These are phyloP conservation scores for Berkeleyomyces basicola DNA, from an alignment of 2,329 filamentous ascomycete genomes.

Conservation along the genomic window DNA sequence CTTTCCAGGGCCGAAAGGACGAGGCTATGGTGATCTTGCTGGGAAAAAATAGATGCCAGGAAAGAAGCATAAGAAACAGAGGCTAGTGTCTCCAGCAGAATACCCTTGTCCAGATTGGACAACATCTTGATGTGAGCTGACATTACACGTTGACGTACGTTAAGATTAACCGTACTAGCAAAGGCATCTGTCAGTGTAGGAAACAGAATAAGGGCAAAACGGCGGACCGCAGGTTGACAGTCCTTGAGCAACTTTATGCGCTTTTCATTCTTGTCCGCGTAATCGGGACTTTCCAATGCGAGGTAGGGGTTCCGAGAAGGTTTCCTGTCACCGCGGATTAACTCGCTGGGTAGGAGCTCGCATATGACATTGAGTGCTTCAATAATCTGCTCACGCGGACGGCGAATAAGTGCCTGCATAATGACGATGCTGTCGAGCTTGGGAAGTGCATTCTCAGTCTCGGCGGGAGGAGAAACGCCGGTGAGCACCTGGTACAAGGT, in stretches of 20 bases:
- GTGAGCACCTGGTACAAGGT: constrained; percentile 95
- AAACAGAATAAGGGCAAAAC: constrained; percentile 83
- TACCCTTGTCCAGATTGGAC: constrained; percentile 73
- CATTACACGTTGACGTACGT: constrained; percentile 85
- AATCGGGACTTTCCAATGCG: neutral
- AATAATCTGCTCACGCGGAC: constrained; percentile 87
- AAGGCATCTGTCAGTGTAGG: constrained; percentile 93
- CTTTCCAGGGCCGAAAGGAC: constrained; percentile 80
- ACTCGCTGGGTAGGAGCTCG: constrained; percentile 58
- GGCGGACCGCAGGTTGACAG: constrained; percentile 76
- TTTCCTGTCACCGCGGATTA: constrained; percentile 20
- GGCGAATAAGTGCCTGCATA: constrained; percentile 95
- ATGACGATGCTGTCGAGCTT: constrained; percentile 95
- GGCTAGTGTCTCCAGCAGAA: constrained; percentile 71
- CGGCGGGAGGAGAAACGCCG: constrained; percentile 76
- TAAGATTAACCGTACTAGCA: constrained; percentile 91
- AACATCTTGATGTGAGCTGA: constrained; percentile 97
- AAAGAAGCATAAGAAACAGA: constrained; percentile 92
- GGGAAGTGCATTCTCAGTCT: constrained; percentile 57
- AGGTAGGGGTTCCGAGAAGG: constrained; percentile 18
- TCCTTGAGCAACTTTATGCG: constrained; percentile 62
- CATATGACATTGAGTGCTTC: constrained; percentile 97
- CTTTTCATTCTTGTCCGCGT: constrained; percentile 45
- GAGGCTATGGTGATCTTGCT: constrained; percentile 78
- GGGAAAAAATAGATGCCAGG: constrained; percentile 82